Conservation (phyloP, 2,329 filamentous ascomycete species). For the Aspergillus fructus region DNA sequence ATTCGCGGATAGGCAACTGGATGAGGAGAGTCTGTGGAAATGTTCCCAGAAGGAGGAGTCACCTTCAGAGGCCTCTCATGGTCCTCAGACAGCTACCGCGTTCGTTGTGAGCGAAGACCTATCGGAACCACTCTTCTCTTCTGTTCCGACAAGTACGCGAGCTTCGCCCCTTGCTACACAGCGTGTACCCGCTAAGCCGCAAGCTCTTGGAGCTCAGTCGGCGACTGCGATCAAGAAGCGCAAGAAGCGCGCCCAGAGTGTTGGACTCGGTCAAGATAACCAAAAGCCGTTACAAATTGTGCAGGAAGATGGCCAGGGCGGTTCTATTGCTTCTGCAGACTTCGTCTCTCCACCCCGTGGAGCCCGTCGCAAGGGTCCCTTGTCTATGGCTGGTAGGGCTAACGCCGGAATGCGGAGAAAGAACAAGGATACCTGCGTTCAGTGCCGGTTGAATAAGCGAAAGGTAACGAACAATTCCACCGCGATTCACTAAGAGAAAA, state of each 20-base stretch:
- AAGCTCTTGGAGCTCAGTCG: slow-evolving; percentile 33
- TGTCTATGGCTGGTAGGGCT: slow-evolving; percentile 39
- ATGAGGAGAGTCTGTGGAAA: slow-evolving; percentile 34
- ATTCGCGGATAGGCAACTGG: slow-evolving; percentile 31
- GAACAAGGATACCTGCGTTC: slow-evolving; percentile 46
- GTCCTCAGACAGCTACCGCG: slow-evolving; percentile 29
- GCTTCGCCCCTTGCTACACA: slow-evolving; percentile 24
- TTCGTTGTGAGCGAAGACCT: slow-evolving; percentile 38
- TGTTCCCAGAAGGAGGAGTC: slow-evolving; percentile 25
- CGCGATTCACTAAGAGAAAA: neutral
- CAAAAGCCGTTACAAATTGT: slow-evolving; percentile 42
- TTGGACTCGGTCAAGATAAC: slow-evolving; percentile 29
- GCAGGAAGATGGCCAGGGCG: slow-evolving; percentile 44
- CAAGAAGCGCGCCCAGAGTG: slow-evolving; percentile 30
- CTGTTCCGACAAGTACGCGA: slow-evolving; percentile 25
- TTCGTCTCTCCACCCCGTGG: slow-evolving; percentile 44
- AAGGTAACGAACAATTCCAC: slow-evolving; percentile 34
- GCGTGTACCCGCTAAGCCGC: slow-evolving; percentile 26
- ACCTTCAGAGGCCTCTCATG: slow-evolving; percentile 25
- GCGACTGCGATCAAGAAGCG: slow-evolving; percentile 35
- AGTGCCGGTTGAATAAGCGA: slow-evolving; percentile 45
- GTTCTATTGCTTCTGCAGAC: slow-evolving; percentile 42
- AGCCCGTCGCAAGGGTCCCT: slow-evolving; percentile 43
- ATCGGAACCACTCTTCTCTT: slow-evolving; percentile 29
- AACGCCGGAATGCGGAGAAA: slow-evolving; percentile 44